Evolutionary conservation across 1,284 basidiomycete genomes (phyloP).

Genomic region (Tetrapyrgos nigripes): DNA sequence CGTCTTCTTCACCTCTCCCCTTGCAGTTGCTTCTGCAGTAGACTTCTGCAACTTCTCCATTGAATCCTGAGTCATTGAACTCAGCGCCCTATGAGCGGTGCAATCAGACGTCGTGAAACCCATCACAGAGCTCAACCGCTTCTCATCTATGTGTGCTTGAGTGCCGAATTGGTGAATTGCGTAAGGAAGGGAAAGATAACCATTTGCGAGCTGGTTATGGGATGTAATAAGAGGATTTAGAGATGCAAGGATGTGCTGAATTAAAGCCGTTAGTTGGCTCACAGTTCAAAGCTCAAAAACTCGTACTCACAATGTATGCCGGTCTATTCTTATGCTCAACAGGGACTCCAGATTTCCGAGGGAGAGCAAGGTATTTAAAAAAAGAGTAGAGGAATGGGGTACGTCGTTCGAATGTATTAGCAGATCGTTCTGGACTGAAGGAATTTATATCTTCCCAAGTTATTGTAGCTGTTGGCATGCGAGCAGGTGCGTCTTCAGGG

Average conservation of each 20-base stretch:
- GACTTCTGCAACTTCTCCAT: neutral
- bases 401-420: neutral
- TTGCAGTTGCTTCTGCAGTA: neutral
- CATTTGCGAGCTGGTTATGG: neutral
- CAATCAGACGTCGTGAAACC: conserved; percentile 6
- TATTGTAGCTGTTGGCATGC: neutral
- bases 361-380: neutral
- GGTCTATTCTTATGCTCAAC: neutral
- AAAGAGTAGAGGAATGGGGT: neutral
- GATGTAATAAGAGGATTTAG: neutral
- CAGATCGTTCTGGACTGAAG: neutral
- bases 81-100: neutral
- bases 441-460: neutral
- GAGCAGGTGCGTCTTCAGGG: neutral
- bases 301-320: neutral
- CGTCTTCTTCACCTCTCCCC: neutral
- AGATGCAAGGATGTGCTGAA: neutral
- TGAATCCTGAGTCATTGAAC: conserved; percentile 1
- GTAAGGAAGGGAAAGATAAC: neutral
- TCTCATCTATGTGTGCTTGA: conserved; percentile 5
- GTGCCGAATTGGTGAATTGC: neutral
- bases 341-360: neutral
- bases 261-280: neutral
- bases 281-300: no score
- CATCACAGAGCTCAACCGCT: neutral